Conservation (phyloP, 768 basidiomycete genomes). For the Holtermanniella nyarrowii region DNA sequence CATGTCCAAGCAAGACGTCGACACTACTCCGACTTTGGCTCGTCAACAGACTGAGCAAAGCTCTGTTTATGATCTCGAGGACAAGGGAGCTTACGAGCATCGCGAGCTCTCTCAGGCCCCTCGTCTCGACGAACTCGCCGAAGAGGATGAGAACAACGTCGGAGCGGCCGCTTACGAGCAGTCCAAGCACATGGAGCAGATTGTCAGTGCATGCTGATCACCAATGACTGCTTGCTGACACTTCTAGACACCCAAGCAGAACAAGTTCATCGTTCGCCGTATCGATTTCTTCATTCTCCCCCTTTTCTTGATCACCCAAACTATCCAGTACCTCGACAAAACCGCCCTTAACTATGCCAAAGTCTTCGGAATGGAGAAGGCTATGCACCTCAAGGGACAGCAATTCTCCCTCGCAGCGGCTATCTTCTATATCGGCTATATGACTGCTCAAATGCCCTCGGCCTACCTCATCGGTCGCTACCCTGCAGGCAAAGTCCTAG, state of each 20-base stretch:
- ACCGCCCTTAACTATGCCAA: constrained; percentile 38
- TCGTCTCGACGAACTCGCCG: background rate
- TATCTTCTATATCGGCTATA: constrained; percentile 33
- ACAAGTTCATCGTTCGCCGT: constrained; percentile 23
- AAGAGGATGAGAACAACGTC: constrained; percentile 31
- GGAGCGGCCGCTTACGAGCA: constrained; percentile 30
- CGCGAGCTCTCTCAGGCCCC: background rate
- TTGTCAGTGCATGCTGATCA: constrained; percentile 18
- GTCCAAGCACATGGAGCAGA: constrained; percentile 31
- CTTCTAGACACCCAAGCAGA: constrained; percentile 31
- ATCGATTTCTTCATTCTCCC: constrained; percentile 40
- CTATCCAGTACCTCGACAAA: constrained; percentile 33
- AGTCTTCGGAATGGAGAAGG: constrained; percentile 39
- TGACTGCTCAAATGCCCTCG: constrained; percentile 32
- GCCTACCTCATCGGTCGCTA: constrained; percentile 35
- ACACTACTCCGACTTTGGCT: background rate
- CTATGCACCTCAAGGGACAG: constrained; percentile 29
- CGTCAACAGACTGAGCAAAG: background rate
- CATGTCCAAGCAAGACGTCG: no score
- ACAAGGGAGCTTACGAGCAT: background rate
- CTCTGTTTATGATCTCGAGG: background rate
- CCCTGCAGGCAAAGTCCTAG: constrained; percentile 37
- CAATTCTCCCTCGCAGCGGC: constrained; percentile 26
- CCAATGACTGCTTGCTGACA: background rate
- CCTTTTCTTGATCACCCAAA: constrained; percentile 38